Evolutionary conservation across 352 stramenopile genomes (phyloP), one percentile per base, ranked within the genome.

Genomic region (Phytophthora europaea): DNA sequence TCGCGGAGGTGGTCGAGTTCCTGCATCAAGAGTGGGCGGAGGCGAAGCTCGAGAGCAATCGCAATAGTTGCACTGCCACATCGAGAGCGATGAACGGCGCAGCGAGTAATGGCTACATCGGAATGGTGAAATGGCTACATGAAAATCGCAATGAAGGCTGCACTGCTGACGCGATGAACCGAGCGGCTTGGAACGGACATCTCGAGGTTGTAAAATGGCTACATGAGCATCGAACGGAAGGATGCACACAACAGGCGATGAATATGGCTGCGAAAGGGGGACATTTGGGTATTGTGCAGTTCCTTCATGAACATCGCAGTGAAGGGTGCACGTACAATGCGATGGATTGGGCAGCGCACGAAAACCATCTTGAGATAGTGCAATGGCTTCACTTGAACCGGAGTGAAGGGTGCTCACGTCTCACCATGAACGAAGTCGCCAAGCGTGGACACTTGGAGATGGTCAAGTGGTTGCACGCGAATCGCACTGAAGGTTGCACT

Each of bases 261-360:
- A 79, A 82, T n/a, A 72, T 68, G 45, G 75, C 75, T 20, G 63
- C 75, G 9, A 73, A 65, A 36, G 59, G 48, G 26, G 76, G 76
- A n/a, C 57, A 80, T 12, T 58, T 82, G 45, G 61, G 78, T 18
- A 62, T 80, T 23, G 65, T 82, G 2, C 61, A 71, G 59, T 83
- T 75, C 38, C 60, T 83, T 20, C 70, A 81, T 62, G 33, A 75
- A 16, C 26, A 79, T 12, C 60, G 76, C 1, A 67, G 10, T 16
- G 76, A 76, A 75, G 73, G 73, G 1, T 83, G 76, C 20, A 78
- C 73, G 8, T 79, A 79, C 23, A 77, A 75, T 4, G 76, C 76
- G 34, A 81, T 83, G 76, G 62, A 79, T 45, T 76, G 70, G 43
- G 76, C 73, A 16, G 73, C 73, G 12, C 50, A 72, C 3, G 56